Evolutionary conservation across 257 asterid species (phyloP).

Genomic region (Euphrasia confusa): DNA sequence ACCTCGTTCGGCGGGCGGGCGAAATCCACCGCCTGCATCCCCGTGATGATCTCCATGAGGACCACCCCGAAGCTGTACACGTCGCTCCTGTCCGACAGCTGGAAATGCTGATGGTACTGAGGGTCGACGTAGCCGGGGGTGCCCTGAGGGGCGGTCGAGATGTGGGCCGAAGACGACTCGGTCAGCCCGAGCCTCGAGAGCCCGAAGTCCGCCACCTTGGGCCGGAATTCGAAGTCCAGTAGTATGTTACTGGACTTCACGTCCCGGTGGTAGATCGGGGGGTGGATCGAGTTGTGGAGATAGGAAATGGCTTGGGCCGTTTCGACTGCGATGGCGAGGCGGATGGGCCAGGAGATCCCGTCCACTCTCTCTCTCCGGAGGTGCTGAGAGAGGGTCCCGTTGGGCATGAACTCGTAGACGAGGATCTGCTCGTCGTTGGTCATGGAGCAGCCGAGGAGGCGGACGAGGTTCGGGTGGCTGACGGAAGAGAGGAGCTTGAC

Average conservation of each 20-base stretch:
- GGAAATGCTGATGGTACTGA: constrained; percentile 66
- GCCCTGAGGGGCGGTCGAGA: constrained; percentile 78
- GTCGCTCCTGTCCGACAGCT: constrained; percentile 70
- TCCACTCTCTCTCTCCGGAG: constrained; percentile 44
- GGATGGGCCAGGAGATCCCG: constrained; percentile 57
- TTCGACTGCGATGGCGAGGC: constrained; percentile 57
- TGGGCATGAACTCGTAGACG: constrained; percentile 80
- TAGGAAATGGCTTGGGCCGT: constrained; percentile 78
- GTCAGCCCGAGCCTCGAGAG: constrained; percentile 59
- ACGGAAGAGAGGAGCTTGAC: constrained; percentile 70
- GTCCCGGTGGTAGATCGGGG: constrained; percentile 79
- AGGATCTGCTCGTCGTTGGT: constrained; percentile 70
- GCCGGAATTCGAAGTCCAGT: constrained; percentile 43
- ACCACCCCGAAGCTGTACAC: constrained; percentile 78
- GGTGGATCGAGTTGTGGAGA: constrained; percentile 60
- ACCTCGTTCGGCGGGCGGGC: constrained; percentile 46
- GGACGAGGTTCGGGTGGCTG: constrained; percentile 74
- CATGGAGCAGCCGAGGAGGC: constrained; percentile 67
- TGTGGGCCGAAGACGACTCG: constrained; percentile 46
- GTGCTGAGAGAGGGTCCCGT: constrained; percentile 73
- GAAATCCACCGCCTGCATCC: constrained; percentile 53
- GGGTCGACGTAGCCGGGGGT: constrained; percentile 82
- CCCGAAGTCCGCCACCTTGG: constrained; percentile 83
- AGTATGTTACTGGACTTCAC: constrained; percentile 75
- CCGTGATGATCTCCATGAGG: constrained; percentile 62